Evolutionary conservation across 1,284 basidiomycete genomes (phyloP), one percentile per base, ranked within the genome.

Genomic region (Marasmius fiardii): DNA sequence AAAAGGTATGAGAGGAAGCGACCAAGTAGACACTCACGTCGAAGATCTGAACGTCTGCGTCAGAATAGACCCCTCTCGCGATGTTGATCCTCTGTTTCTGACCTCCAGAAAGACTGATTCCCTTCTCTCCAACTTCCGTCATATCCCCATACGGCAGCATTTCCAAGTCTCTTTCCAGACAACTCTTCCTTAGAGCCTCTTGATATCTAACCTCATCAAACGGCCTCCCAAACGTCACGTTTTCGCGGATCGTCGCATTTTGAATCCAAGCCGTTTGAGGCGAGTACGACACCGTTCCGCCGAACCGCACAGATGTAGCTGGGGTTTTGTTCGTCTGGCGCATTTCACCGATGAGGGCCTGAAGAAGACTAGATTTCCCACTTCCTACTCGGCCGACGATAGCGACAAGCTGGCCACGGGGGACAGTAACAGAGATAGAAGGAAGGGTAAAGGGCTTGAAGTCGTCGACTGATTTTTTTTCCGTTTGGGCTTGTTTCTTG

Each of bases 101-200:
- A 2, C 91, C 92, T 7, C 93, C 91, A 41, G 86, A 90, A 8
- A 93, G 79, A 14, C 86, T 88, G 52, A 93, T 89, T n/a, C 88
- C 88, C 72, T 87, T 91, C 71, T 95, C 93, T n/a, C 93, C 93
- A 51, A 96, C 94, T 68, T 94, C 91, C 0, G 94, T 96, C 59
- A 88, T 66, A 65, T 97, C 92, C 3, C 91, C 91, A 58, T 90
- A 78, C 1, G 91, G 87, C 37, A 94, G 77, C 71, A 93, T 83
- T 43, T 88, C 88, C 23, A 95, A 73, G 71, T 95, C 92, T 2
- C 85, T 80, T 60, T 88, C 85, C 26, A 95, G 75, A 64, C 88
- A 93, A 0, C 90, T 81, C 64, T 90, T 85, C 11, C 77, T 75
- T 18, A 95, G 74, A 1, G 87, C 91, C 39, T 81, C 81, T 86